Evolutionary conservation across 768 basidiomycete genomes (phyloP).

Genomic region (Dentipellis sp.): DNA sequence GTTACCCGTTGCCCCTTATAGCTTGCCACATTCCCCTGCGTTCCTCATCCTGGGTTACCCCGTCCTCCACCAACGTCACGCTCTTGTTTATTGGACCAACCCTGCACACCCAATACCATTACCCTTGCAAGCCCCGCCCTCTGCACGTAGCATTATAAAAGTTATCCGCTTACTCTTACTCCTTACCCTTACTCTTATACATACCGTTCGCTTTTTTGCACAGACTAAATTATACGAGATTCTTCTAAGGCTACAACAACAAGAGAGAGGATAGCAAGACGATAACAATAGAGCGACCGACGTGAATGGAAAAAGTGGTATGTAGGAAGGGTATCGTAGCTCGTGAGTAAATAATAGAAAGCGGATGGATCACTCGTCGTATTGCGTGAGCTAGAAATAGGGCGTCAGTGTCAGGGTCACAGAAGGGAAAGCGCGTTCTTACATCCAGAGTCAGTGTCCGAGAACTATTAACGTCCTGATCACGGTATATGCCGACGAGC

Average conservation of each 20-base stretch:
- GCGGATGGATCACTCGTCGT: conserved; percentile 37
- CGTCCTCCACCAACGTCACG: no score
- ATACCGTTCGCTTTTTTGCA: not conserved
- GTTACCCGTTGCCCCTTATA: no score
- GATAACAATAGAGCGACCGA: not conserved
- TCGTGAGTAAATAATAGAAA: not conserved
- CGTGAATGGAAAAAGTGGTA: not conserved
- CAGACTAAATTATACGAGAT: no score
- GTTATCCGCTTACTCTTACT: no score
- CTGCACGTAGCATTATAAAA: no score
- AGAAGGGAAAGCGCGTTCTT: conserved; percentile 17
- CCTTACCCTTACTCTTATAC: not conserved
- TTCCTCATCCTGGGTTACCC: no score
- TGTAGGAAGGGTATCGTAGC: not conserved
- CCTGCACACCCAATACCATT: not conserved
- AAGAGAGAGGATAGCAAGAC: not conserved
- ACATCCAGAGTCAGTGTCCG: conserved; percentile 88
- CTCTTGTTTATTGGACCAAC: no score
- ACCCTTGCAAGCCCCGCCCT: no score
- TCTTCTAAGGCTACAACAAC: conserved; percentile 2
- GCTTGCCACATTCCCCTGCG: not conserved
- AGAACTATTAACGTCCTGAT: conserved; percentile 91
- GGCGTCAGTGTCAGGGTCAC: not conserved
- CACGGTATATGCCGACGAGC: conserved; percentile 88
- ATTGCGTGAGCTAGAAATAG: conserved; percentile 44